These are phyloP conservation scores for Heritiera littoralis DNA, from an alignment of 345 rosid genomes.

Conservation along the genomic window DNA sequence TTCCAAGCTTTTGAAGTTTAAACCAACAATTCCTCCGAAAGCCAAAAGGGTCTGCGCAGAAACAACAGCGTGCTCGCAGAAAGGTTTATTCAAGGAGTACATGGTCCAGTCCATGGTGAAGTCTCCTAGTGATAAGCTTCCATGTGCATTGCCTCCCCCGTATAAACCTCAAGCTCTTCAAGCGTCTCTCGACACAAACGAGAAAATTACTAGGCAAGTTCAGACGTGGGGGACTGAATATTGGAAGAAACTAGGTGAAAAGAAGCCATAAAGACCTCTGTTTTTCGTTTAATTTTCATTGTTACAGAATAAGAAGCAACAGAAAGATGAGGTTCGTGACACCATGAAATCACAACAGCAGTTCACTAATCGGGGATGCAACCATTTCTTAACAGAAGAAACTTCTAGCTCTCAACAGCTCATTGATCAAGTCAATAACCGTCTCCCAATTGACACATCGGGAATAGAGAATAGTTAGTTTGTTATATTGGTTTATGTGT, in stretches of 20 bases:
- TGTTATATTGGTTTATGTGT: too few relatives aligned
- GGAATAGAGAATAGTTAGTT: too few relatives aligned
- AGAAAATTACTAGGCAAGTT: slow-evolving; percentile 42
- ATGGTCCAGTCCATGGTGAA: slow-evolving; percentile 55
- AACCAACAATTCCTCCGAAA: slow-evolving; percentile 43
- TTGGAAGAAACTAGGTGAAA: slow-evolving; percentile 3
- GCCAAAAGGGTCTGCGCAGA: slow-evolving; percentile 44
- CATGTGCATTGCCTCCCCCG: slow-evolving; percentile 54
- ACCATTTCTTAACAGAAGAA: too few relatives aligned
- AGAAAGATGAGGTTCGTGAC: too few relatives aligned
- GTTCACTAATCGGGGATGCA: too few relatives aligned
- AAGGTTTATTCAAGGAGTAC: slow-evolving; percentile 38
- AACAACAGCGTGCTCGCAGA: slow-evolving; percentile 40
- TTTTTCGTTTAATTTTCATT: not conserved
- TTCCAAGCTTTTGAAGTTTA: slow-evolving; percentile 48
- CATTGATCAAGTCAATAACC: too few relatives aligned
- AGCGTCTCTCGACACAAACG: slow-evolving; percentile 36
- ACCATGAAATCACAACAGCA: too few relatives aligned
- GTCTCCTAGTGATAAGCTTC: slow-evolving; percentile 37
- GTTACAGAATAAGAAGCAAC: too few relatives aligned
- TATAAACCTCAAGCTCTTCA: slow-evolving; percentile 38
- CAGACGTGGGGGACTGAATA: slow-evolving; percentile 33
- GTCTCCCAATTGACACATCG: too few relatives aligned
- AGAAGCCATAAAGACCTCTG: not conserved
- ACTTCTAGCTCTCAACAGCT: too few relatives aligned